Evolutionary conservation across 257 asterid species (phyloP).

Genomic region (Solanum microdontum): DNA sequence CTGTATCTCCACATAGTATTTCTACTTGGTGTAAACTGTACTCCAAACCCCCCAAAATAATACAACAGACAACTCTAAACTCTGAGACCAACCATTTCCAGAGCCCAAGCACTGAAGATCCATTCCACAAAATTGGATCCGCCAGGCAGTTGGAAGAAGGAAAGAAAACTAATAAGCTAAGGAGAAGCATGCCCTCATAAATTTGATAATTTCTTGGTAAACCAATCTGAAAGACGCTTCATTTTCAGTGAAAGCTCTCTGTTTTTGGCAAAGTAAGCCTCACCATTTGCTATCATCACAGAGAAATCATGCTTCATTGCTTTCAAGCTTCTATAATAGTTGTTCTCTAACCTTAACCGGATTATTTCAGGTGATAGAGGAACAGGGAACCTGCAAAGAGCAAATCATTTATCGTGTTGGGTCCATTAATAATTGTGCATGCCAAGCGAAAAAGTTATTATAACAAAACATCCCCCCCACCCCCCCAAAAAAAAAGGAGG

Average conservation of each 20-base stretch:
- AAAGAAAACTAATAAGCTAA: neutral
- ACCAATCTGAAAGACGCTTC: slow-evolving; percentile 42
- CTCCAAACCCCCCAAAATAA: neutral
- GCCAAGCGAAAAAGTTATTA: neutral
- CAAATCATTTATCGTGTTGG: neutral
- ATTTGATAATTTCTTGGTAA: slow-evolving; percentile 19
- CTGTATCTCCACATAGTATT: neutral
- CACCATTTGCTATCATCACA: slow-evolving; percentile 56
- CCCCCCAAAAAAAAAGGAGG: neutral
- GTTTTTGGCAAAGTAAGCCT: slow-evolving; percentile 42
- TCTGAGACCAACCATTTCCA: neutral
- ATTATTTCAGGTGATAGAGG: slow-evolving; percentile 66
- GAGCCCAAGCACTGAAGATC: neutral
- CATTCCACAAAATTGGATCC: slow-evolving; percentile 15
- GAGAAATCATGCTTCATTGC: slow-evolving; percentile 55
- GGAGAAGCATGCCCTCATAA: slow-evolving; percentile 10
- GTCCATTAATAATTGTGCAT: neutral
- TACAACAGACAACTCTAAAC: neutral
- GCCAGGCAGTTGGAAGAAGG: neutral
- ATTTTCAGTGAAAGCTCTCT: slow-evolving; percentile 43
- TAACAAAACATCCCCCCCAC: neutral
- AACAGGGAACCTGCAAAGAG: slow-evolving; percentile 67
- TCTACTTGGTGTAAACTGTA: neutral
- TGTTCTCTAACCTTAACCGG: slow-evolving; percentile 48
- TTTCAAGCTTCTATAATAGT: slow-evolving; percentile 55